Conservation (phyloP, 768 basidiomycete genomes). For the Nidularia pulvinata region DNA sequence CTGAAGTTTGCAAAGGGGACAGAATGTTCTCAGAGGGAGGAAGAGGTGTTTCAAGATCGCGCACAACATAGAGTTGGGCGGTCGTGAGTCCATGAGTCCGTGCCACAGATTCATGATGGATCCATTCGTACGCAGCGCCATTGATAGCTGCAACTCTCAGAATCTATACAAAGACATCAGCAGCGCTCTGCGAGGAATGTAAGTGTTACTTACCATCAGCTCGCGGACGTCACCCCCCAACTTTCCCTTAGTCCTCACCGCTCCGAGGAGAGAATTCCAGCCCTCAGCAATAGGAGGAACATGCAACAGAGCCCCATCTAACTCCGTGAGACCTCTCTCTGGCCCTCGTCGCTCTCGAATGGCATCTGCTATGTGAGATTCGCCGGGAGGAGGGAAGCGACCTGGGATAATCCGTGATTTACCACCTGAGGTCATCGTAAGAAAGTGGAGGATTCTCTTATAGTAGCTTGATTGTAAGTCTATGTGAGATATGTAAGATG, state of each 20-base stretch:
- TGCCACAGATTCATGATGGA: slow-evolving; percentile 53
- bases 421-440: neutral
- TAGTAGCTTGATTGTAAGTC: no score
- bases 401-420: slow-evolving; percentile 42
- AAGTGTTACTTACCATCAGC: slow-evolving; percentile 37
- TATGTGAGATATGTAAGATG: no score
- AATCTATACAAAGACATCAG: slow-evolving; percentile 26
- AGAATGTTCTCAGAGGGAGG: slow-evolving; percentile 39
- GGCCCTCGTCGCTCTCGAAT: slow-evolving; percentile 46
- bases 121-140: slow-evolving; percentile 53
- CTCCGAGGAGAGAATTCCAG: slow-evolving; percentile 49
- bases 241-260: slow-evolving; percentile 44
- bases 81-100: slow-evolving; percentile 48
- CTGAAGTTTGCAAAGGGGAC: slow-evolving; percentile 46
- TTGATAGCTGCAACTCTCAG: slow-evolving; percentile 51
- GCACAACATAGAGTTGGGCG: slow-evolving; percentile 52
- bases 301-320: slow-evolving; percentile 49
- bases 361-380: slow-evolving; percentile 42
- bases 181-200: neutral
- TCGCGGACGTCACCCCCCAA: slow-evolving; percentile 49
- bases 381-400: slow-evolving; percentile 38
- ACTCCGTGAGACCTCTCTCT: slow-evolving; percentile 43
- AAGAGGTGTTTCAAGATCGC: slow-evolving; percentile 42
- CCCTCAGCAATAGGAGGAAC: slow-evolving; percentile 47
- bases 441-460: no score